Base-by-base conservation (phyloP, 2,329 filamentous ascomycete species). In the Stemphylium beticola region DNA sequence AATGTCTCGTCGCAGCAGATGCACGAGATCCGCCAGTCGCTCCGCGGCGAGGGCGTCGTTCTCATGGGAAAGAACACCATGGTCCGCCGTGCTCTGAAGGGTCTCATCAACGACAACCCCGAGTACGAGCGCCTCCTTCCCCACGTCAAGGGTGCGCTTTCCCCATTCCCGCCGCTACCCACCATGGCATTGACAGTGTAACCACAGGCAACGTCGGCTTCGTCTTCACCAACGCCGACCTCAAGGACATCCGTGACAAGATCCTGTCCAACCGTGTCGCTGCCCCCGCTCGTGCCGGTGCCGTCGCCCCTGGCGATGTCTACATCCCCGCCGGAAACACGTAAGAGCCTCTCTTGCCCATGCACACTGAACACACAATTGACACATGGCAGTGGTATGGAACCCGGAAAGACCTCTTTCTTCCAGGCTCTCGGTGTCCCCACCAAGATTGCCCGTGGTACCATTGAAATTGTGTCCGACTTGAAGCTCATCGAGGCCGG, bases 1-100 rank as follows among this genome's bases (percentile, higher is more conserved):
- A 99, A 98, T 99, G 95, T 99, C 88, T 92, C 89, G 81, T 99
- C 95, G 73, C 95, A 99, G 88, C 96, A 99, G 89, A 99, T 99
- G 96, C 95, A 99, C 91, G 95, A 99, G 88, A 98, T 99, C 81
- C 91, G 95, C 80, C 83, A 89, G 76, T 82, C 91, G 75, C 90
- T 99, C 80, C 93, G 95, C 79, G 89, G 89, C 63, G 83, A 96
- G 82, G 93, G 87, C 82, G 90, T 98, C 73, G 93, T 99, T 74
- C 86, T 99, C 83, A 98, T 98, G 95, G 95, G 93, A 79, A 98
- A 75, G 83, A 99, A 99, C 89, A 99, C 95, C 82, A 99, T 99
- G 95, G 93, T 95, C 78, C 95, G 95, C 80, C 93, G 95, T 85
- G 96, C 95, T 74, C 86, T 99, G 78, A 96, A 93, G 86, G 93